Evolutionary conservation across 2,329 filamentous ascomycete genomes (phyloP).

Genomic region (Blastomyces silverae): DNA sequence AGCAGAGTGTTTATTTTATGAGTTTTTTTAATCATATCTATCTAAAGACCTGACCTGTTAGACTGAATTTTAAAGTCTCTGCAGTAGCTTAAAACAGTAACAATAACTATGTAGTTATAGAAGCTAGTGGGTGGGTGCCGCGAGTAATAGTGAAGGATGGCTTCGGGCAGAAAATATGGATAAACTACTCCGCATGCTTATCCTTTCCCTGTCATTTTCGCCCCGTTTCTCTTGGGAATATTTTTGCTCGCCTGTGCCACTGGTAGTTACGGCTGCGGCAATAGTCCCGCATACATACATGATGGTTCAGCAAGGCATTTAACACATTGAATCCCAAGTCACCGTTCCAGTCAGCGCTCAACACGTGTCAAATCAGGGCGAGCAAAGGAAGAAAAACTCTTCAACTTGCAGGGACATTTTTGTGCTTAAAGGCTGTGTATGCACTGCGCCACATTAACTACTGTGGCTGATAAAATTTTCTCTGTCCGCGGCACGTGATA

Average conservation of each 20-base stretch:
- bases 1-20: too few species aligned
- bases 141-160: background rate
- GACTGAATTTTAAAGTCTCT: too few species aligned
- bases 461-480: background rate
- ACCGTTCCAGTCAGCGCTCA: background rate
- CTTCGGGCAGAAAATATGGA: background rate
- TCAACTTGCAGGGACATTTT: background rate
- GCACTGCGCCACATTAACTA: slow-evolving; percentile 8
- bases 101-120: too few species aligned
- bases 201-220: background rate
- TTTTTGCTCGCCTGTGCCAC: background rate
- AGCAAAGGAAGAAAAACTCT: background rate
- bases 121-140: too few species aligned
- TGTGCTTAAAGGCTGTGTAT: background rate
- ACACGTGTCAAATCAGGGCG: slow-evolving; percentile 7
- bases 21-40: too few species aligned
- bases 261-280: background rate
- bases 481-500: background rate
- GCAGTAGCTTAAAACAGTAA: too few species aligned
- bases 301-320: background rate
- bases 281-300: background rate
- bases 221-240: background rate
- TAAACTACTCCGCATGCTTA: background rate
- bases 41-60: too few species aligned
- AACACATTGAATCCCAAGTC: background rate